Conservation (phyloP, 228 moss, liverwort and hornwort species). For the Sphagnum fallax region DNA sequence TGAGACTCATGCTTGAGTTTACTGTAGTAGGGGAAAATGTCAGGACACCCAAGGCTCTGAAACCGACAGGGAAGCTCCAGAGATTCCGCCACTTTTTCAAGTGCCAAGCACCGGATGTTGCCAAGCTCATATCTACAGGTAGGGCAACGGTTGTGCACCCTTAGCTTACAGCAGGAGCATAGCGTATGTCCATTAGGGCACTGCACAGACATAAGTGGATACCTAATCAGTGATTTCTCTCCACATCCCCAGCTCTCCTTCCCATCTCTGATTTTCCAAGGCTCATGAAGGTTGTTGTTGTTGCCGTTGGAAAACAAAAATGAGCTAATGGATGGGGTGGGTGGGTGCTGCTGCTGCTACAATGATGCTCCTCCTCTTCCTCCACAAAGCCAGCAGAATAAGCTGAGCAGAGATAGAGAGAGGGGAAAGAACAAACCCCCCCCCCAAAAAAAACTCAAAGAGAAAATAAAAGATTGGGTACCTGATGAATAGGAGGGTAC, state of each 20-base stretch:
- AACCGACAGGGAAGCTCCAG: slow-evolving; percentile 96
- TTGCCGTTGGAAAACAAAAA: no score
- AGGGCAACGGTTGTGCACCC: slow-evolving; percentile 99
- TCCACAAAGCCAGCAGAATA: no score
- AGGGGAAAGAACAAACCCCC: no score
- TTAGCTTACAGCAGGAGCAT: slow-evolving; percentile 93
- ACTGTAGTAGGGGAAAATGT: slow-evolving; percentile 98
- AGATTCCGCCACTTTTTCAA: slow-evolving; percentile 98
- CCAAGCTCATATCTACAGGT: slow-evolving; percentile 99
- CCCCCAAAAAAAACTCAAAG: no score
- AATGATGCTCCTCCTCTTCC: no score
- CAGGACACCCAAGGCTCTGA: slow-evolving; percentile 88
- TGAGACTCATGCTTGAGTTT: slow-evolving; percentile 97
- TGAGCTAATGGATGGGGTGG: no score
- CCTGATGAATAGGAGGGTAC: slow-evolving; percentile 99
- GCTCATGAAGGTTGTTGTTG: no score
- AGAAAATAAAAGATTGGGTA: slow-evolving; percentile 11
- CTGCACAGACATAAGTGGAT: slow-evolving; percentile 32
- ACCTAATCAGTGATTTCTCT: no score
- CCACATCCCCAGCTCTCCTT: no score
- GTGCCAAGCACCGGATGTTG: slow-evolving; percentile 90
- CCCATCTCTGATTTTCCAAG: no score
- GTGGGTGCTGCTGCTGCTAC: no score
- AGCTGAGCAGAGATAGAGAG: no score
- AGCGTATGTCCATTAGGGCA: slow-evolving; percentile 99